Conservation (phyloP, 495 filamentous ascomycete species). For the Melanomma pulvis-pyrius region DNA sequence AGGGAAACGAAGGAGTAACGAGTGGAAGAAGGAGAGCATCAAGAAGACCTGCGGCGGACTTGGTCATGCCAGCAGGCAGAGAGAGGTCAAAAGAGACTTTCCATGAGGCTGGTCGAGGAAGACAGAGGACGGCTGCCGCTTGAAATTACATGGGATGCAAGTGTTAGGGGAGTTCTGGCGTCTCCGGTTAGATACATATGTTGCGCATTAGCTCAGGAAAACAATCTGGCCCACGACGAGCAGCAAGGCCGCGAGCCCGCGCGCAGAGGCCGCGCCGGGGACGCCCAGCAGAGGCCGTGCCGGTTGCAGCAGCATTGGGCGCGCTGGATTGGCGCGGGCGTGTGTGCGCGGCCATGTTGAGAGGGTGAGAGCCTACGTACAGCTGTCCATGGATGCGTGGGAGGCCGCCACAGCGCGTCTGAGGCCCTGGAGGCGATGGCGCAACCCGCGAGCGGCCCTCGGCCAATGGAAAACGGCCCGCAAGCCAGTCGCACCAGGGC, state of each 20-base stretch:
- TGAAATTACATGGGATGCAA: constrained; percentile 32
- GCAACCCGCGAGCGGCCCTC: constrained; percentile 3
- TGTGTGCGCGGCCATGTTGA: not conserved
- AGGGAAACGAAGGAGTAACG: constrained; percentile 29
- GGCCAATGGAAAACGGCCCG: constrained; percentile 24
- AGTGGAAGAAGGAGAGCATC: constrained; percentile 34
- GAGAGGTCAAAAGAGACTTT: constrained; percentile 27
- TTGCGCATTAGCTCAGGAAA: constrained; percentile 33
- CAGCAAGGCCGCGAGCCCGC: not conserved
- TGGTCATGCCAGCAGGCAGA: constrained; percentile 37
- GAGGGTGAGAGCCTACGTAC: not conserved
- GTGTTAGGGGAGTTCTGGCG: constrained; percentile 24
- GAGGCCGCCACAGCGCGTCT: constrained; percentile 8
- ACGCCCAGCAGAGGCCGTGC: no score
- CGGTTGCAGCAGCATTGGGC: constrained; percentile 11
- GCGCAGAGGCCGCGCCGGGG: no score
- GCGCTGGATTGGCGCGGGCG: constrained; percentile 5
- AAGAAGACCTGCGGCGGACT: constrained; percentile 17
- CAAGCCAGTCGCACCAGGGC: constrained; percentile 20
- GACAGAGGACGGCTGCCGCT: constrained; percentile 17
- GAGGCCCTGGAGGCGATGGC: constrained; percentile 13
- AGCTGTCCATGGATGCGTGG: not conserved
- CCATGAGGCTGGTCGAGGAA: constrained; percentile 37
- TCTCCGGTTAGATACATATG: constrained; percentile 26
- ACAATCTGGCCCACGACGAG: constrained; percentile 22